Evolutionary conservation across 108 stramenopile species (phyloP).

Genomic region (Asterionellopsis glacialis): DNA sequence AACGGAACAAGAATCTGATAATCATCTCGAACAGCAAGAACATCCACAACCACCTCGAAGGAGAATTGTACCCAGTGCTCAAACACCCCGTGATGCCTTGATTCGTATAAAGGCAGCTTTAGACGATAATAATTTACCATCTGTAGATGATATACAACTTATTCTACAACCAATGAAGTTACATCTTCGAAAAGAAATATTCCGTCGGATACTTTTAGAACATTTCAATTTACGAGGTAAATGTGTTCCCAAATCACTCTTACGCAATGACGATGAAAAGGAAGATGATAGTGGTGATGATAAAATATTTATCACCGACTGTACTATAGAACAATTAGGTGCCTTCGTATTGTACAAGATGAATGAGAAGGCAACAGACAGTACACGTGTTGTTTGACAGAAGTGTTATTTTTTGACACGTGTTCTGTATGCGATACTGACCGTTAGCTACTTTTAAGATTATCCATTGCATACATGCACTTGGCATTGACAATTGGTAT

Average conservation of each 20-base stretch:
- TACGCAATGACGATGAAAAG: slow-evolving; percentile 7
- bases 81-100: slow-evolving; percentile 46
- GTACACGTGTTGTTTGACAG: no score
- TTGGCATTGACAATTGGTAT: no score
- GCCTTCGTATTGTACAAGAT: slow-evolving; percentile 26
- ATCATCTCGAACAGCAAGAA: background rate
- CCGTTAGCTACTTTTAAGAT: no score
- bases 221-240: slow-evolving; percentile 62
- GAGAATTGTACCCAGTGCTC: slow-evolving; percentile 14
- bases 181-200: slow-evolving; percentile 36
- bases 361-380: background rate
- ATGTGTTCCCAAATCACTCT: slow-evolving; percentile 63
- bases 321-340: slow-evolving; percentile 43
- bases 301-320: slow-evolving; percentile 47
- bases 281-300: no score
- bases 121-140: slow-evolving; percentile 36
- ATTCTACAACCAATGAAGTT: slow-evolving; percentile 48
- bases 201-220: slow-evolving; percentile 52
- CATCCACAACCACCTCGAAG: background rate
- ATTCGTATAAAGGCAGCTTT: slow-evolving; percentile 47
- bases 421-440: no score
- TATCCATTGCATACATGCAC: no score
- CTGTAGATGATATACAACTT: slow-evolving; percentile 42
- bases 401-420: no score
- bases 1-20: no score